A percentile compares a stretch with the other conserved stretches of the same genome.
These are phyloP conservation scores for Pseudocercospora crystallina DNA, from an alignment of 2,329 filamentous ascomycete genomes.

Conservation along the genomic window DNA sequence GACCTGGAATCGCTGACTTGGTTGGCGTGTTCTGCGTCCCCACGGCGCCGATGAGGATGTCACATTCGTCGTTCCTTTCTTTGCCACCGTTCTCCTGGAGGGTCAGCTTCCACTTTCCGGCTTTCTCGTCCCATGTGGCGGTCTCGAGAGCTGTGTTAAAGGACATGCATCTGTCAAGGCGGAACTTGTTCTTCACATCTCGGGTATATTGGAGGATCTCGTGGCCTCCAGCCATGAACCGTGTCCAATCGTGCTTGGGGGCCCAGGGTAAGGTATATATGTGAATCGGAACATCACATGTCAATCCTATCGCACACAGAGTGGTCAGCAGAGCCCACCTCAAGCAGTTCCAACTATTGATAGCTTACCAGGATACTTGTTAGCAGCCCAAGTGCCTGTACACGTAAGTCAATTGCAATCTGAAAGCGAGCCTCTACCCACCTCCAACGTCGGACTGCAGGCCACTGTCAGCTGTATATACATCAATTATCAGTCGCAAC, in stretches of 20 bases:
- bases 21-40: not conserved
- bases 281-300: too few relatives aligned
- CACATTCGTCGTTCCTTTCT: not conserved
- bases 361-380: too few relatives aligned
- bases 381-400: too few relatives aligned
- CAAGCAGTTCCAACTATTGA: too few relatives aligned
- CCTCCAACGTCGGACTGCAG: too few relatives aligned
- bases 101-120: conserved; percentile 51
- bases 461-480: too few relatives aligned
- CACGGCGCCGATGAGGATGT: conserved; percentile 3
- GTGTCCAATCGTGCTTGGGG: conserved; percentile 36
- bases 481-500: too few relatives aligned
- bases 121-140: conserved; percentile 46
- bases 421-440: too few relatives aligned
- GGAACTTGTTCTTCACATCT: conserved; percentile 42
- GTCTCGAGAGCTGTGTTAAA: conserved; percentile 43
- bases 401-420: too few relatives aligned
- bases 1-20: conserved; percentile 61
- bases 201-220: conserved; percentile 45
- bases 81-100: conserved; percentile 35
- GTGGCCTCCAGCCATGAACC: conserved; percentile 61
- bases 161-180: conserved; percentile 46
- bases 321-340: too few relatives aligned
- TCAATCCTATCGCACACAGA: too few relatives aligned
- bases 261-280: too few relatives aligned